Base-by-base conservation (phyloP, 805 yeast species). In the Candida tallmaniae region DNA sequence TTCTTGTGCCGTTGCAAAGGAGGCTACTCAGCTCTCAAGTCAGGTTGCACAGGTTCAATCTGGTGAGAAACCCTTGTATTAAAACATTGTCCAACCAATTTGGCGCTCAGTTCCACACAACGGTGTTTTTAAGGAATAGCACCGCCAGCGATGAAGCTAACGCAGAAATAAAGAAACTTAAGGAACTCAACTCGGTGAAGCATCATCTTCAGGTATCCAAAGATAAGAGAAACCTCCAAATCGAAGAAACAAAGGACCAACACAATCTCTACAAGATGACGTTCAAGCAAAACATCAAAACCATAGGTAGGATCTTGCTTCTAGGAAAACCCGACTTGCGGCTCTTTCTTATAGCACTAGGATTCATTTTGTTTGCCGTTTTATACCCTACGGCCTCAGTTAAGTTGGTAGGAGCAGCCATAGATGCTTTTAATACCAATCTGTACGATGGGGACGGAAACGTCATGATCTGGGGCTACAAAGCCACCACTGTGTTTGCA, bases 351-450 rank as follows among this genome's bases (percentile, higher is more conserved):
- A 51, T 56, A 20, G 71, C 73, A 2, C 41, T 66, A 20, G 67
- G 56, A 8, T 65, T 66, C 39, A 66, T 66, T 17, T 48, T 65
- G 18, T 60, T 62, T 50, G 71, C 73, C 3, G 71, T 66, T 22
- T 43, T 66, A 26, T 66, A 65, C 38, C 73, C 73, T 2, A 66
- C 70, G 2, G 57, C 67, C 1, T 54, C 67, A 10, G 71, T 66
- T 18, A 59, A 64, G 39, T 52, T 66, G 36, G 70, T 66, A 12
- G 73, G 73, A 5, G 56, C 65, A 1, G 60, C 68, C 3, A 58
- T 66, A 15, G 73, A 66, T 44, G 68, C 71, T 2, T 62, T 61
- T 42, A 65, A 63, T 39, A 42, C 53, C 8, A 53, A 55, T 6
- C 31, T 42, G 18, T 54, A 50, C 24, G 70, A 64, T 41, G 66